Conservation (phyloP, 2,329 filamentous ascomycete genomes). For the Fusarium sp. region DNA sequence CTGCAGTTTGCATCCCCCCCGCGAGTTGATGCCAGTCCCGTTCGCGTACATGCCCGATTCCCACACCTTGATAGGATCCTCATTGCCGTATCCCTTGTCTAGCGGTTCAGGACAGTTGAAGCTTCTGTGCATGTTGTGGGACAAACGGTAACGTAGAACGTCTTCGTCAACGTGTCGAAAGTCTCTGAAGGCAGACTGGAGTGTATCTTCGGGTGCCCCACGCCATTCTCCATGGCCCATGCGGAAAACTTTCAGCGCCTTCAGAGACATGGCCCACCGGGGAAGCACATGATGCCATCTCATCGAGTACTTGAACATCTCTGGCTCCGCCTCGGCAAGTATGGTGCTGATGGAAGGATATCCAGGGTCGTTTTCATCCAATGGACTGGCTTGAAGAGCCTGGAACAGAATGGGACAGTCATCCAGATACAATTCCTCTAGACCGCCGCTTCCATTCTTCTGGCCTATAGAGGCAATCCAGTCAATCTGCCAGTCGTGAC, state of each 20-base stretch:
- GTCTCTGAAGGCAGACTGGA: neutral
- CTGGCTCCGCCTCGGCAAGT: accelerated
- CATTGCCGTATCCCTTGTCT: neutral
- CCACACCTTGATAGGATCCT: neutral
- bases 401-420: slow-evolving; percentile 50
- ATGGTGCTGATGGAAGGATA: neutral
- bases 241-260: slow-evolving; percentile 12
- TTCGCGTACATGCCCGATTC: neutral
- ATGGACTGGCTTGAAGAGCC: neutral
- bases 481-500: slow-evolving; percentile 57
- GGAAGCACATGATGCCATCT: slow-evolving; percentile 26
- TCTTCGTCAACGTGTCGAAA: neutral
- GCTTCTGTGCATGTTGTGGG: neutral
- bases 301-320: neutral
- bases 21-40: neutral
- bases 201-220: neutral
- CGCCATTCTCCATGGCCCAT: neutral
- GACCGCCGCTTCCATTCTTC: slow-evolving; percentile 9
- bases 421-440: slow-evolving; percentile 55
- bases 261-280: slow-evolving; percentile 14
- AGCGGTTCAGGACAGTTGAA: neutral
- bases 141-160: neutral
- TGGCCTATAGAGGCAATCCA: slow-evolving; percentile 54
- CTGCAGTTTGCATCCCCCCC: neutral
- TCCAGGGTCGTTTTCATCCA: neutral